Evolutionary conservation across 1,284 basidiomycete species (phyloP).

Genomic region (Austroboletus sp.): DNA sequence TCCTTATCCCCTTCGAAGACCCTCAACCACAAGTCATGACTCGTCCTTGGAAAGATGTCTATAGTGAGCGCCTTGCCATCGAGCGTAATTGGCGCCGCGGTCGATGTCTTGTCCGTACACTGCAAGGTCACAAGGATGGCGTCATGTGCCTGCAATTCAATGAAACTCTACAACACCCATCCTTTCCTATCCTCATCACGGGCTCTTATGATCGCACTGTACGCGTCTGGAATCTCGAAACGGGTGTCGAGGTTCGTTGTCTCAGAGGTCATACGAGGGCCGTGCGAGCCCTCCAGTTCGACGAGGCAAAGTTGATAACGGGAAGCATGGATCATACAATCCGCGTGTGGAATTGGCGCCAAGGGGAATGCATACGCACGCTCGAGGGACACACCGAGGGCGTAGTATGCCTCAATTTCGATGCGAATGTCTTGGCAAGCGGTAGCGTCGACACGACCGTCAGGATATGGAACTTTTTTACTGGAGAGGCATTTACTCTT

Average conservation of each 20-base stretch:
- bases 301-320: slow-evolving; percentile 92
- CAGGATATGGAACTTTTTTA: slow-evolving; percentile 92
- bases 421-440: slow-evolving; percentile 86
- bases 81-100: slow-evolving; percentile 97
- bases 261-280: slow-evolving; percentile 88
- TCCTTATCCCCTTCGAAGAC: slow-evolving; percentile 8
- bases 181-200: slow-evolving; percentile 91
- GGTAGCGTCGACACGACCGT: slow-evolving; percentile 87
- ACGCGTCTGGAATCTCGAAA: slow-evolving; percentile 95
- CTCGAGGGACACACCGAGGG: slow-evolving; percentile 88
- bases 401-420: slow-evolving; percentile 88
- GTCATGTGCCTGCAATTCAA: slow-evolving; percentile 97
- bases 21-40: slow-evolving; percentile 39
- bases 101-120: slow-evolving; percentile 74
- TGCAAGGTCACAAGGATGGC: slow-evolving; percentile 91
- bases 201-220: slow-evolving; percentile 95
- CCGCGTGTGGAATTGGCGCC: slow-evolving; percentile 96
- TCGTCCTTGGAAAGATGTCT: slow-evolving; percentile 98
- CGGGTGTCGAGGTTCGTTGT: slow-evolving; percentile 75
- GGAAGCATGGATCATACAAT: slow-evolving; percentile 95
- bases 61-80: slow-evolving; percentile 90
- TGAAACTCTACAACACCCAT: slow-evolving; percentile 78
- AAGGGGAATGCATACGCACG: slow-evolving; percentile 83
- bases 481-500: slow-evolving; percentile 86
- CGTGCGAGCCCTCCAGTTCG: slow-evolving; percentile 90